Conservation (phyloP, 129 eudicot genomes). For the Lonicera japonica region DNA sequence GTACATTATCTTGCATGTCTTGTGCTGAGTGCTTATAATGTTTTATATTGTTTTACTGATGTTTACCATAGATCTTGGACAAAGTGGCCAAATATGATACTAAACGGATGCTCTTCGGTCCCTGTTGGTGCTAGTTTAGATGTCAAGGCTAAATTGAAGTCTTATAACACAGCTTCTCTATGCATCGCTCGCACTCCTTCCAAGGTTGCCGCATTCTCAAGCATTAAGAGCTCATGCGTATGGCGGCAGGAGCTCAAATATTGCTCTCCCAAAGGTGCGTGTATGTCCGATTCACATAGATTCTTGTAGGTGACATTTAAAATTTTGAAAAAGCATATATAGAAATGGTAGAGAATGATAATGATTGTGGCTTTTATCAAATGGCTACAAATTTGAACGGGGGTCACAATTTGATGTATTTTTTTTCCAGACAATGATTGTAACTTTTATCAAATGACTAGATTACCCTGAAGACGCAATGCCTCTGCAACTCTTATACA, state of each 20-base stretch:
- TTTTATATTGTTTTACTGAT: background rate
- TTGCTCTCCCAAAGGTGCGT: slow-evolving; percentile 37
- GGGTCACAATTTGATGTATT: background rate
- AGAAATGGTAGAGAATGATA: too few relatives aligned
- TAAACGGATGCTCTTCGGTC: slow-evolving; percentile 32
- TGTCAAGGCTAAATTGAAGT: slow-evolving; percentile 29
- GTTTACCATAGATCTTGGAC: slow-evolving; percentile 12
- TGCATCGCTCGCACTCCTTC: slow-evolving; percentile 8
- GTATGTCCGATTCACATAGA: background rate
- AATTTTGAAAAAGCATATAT: background rate
- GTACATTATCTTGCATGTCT: too few relatives aligned
- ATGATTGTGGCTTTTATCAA: too few relatives aligned
- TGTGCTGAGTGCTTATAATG: too few relatives aligned
- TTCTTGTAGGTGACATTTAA: background rate
- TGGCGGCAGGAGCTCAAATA: slow-evolving; percentile 21
- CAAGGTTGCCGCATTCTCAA: slow-evolving; percentile 17
- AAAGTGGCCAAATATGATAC: slow-evolving; percentile 37
- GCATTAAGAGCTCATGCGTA: slow-evolving; percentile 24
- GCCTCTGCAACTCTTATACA: too few relatives aligned
- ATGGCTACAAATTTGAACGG: too few relatives aligned
- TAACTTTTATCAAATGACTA: too few relatives aligned
- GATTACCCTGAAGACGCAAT: too few relatives aligned
- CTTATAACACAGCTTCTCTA: slow-evolving; percentile 25
- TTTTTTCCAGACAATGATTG: slow-evolving; percentile 1
- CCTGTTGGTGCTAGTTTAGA: slow-evolving; percentile 22